phyloP scores from a whole-genome alignment of 306 rosid genomes.

The Vigna radiata region DNA sequence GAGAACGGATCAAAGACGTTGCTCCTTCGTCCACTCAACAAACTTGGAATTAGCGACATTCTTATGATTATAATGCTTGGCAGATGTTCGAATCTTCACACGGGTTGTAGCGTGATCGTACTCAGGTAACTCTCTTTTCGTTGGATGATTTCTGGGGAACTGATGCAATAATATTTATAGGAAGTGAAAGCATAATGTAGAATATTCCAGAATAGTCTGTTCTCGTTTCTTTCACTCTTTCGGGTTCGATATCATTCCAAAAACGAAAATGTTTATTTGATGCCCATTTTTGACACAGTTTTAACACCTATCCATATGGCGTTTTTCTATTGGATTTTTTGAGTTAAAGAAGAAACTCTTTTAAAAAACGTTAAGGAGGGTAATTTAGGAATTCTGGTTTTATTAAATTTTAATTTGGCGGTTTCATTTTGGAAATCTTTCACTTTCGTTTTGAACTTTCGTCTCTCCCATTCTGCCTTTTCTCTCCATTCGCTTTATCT shows the following conservation, averaged over 20 bases:
- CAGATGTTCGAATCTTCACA: neutral
- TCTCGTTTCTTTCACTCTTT: neutral
- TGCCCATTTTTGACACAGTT: too few relatives aligned
- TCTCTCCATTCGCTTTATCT: too few relatives aligned
- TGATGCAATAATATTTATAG: neutral
- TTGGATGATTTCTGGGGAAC: neutral
- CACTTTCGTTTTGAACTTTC: too few relatives aligned
- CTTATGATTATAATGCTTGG: neutral
- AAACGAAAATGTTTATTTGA: too few relatives aligned
- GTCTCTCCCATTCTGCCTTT: too few relatives aligned
- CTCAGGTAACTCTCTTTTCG: neutral
- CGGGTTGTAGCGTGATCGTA: neutral
- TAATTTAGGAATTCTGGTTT: too few relatives aligned
- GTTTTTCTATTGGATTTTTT: too few relatives aligned
- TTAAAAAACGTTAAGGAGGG: too few relatives aligned
- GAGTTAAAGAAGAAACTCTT: too few relatives aligned
- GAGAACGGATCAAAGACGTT: neutral
- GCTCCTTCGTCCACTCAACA: slow-evolving; percentile 49
- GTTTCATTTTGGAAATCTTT: too few relatives aligned
- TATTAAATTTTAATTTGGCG: too few relatives aligned
- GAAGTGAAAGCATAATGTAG: neutral
- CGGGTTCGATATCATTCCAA: neutral
- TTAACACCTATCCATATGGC: too few relatives aligned
- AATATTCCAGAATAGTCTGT: neutral
- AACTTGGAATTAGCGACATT: slow-evolving; percentile 54